phyloP scores from a whole-genome alignment of 495 filamentous ascomycete genomes.

The Patellaria atrata region DNA sequence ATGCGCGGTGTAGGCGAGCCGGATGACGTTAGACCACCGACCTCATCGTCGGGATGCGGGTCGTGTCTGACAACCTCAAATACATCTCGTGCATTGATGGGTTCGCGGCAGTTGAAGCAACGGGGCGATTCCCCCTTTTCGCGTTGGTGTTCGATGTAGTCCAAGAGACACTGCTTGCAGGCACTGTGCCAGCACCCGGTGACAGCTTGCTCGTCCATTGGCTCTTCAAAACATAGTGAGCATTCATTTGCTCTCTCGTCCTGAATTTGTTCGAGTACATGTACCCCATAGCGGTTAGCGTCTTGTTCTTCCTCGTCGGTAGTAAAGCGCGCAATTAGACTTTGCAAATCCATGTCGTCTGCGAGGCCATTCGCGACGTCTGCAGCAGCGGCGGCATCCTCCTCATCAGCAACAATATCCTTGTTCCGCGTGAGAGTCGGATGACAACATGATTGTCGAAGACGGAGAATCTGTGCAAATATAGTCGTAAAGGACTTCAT shows the following conservation, averaged over 20 bases:
- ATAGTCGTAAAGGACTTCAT: constrained; percentile 91
- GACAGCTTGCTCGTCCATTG: constrained; percentile 84
- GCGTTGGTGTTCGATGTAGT: constrained; percentile 76
- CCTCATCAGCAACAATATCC: constrained; percentile 72
- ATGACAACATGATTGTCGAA: constrained; percentile 91
- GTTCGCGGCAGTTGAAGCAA: constrained; percentile 80
- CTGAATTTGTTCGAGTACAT: constrained; percentile 80
- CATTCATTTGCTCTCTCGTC: constrained; percentile 80
- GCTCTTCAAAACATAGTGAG: constrained; percentile 86
- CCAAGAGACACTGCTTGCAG: constrained; percentile 77
- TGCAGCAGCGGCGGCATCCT: constrained; percentile 64
- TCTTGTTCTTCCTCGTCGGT: constrained; percentile 49
- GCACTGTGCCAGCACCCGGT: constrained; percentile 95
- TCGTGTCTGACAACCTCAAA: constrained; percentile 70
- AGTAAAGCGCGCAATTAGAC: constrained; percentile 71
- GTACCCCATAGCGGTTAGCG: constrained; percentile 57
- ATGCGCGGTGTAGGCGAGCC: constrained; percentile 42
- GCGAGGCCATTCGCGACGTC: constrained; percentile 67
- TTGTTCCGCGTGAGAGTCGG: constrained; percentile 77
- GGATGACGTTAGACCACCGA: constrained; percentile 17
- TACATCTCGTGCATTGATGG: constrained; percentile 67
- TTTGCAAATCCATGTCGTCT: constrained; percentile 91
- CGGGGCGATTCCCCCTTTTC: constrained; percentile 57
- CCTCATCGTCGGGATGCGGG: constrained; percentile 21
- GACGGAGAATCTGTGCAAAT: constrained; percentile 88